These are phyloP conservation scores for Alternaria tenuissima DNA, from an alignment of 2,329 filamentous ascomycete species.

Conservation along the genomic window DNA sequence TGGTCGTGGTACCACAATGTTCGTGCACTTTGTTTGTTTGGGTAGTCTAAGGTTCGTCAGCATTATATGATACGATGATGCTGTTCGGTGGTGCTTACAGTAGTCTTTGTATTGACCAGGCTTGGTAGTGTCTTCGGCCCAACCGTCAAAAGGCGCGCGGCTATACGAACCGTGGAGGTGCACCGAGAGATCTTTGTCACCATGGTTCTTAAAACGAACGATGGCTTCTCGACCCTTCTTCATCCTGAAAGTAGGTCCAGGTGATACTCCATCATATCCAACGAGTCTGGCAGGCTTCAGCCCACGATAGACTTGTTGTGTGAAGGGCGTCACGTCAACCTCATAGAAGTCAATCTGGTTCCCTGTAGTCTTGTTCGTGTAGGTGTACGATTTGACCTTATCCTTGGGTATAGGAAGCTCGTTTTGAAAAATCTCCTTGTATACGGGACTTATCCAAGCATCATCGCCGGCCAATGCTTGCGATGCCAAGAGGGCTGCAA, in stretches of 20 bases:
- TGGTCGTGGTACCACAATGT: constrained; percentile 65
- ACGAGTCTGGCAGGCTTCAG: constrained; percentile 53
- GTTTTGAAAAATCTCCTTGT: constrained; percentile 47
- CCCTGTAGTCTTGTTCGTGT: constrained; percentile 47
- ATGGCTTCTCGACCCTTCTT: constrained; percentile 61
- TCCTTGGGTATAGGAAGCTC: constrained; percentile 57
- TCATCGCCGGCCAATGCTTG: constrained; percentile 29
- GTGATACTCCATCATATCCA: constrained; percentile 65
- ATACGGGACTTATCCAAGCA: constrained; percentile 45
- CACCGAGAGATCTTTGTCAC: constrained; percentile 56
- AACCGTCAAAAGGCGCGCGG: constrained; percentile 61
- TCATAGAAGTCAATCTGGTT: constrained; percentile 58
- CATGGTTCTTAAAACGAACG: constrained; percentile 65
- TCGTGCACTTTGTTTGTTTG: constrained; percentile 62
- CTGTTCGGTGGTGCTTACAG: constrained; percentile 22
- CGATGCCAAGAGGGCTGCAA: constrained; percentile 23
- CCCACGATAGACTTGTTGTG: constrained; percentile 55
- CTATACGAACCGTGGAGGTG: constrained; percentile 65
- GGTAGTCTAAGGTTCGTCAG: constrained; percentile 55
- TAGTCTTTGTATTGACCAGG: constrained; percentile 62
- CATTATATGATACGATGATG: background rate
- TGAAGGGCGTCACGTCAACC: constrained; percentile 55
- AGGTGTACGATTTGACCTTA: constrained; percentile 43
- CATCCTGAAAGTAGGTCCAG: constrained; percentile 63
- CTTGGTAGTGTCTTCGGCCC: constrained; percentile 63